phyloP scores from a whole-genome alignment of 1,284 basidiomycete species.

The Microstroma glucosiphilum region DNA sequence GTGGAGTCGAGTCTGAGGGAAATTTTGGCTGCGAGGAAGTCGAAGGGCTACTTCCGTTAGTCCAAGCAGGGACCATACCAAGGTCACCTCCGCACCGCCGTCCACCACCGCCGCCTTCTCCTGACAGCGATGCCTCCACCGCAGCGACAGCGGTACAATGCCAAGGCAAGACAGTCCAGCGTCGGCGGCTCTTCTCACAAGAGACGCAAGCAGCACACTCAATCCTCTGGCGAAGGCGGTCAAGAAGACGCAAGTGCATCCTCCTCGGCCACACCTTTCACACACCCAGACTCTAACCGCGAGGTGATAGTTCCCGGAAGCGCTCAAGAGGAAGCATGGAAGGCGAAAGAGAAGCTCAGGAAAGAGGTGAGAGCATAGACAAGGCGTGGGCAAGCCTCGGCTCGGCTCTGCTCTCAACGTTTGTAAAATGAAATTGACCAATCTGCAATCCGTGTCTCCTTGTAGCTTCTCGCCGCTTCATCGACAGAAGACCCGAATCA shows the following conservation, averaged over 20 bases:
- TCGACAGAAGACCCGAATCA: background rate
- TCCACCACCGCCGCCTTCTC: no score
- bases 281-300: constrained; percentile 32
- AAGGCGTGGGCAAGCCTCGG: background rate
- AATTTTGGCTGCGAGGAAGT: no score
- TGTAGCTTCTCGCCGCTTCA: constrained; percentile 4
- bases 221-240: no score
- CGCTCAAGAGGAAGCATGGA: constrained; percentile 25
- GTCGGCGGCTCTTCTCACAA: constrained; percentile 48
- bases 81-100: no score
- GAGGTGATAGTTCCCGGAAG: constrained; percentile 37
- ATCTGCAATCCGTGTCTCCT: constrained; percentile 2
- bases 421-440: background rate
- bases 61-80: no score
- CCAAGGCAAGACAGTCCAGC: constrained; percentile 42
- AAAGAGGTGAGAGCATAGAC: constrained; percentile 13
- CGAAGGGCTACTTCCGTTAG: no score
- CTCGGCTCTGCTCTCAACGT: no score
- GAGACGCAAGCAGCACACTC: constrained; percentile 14
- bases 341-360: constrained; percentile 26
- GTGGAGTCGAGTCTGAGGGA: no score
- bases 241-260: background rate
- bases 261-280: background rate
- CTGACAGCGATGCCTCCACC: constrained; percentile 10
- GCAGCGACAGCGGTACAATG: constrained; percentile 43